phyloP scores from a whole-genome alignment of 768 basidiomycete species.

The Naganishia friedmannii region DNA sequence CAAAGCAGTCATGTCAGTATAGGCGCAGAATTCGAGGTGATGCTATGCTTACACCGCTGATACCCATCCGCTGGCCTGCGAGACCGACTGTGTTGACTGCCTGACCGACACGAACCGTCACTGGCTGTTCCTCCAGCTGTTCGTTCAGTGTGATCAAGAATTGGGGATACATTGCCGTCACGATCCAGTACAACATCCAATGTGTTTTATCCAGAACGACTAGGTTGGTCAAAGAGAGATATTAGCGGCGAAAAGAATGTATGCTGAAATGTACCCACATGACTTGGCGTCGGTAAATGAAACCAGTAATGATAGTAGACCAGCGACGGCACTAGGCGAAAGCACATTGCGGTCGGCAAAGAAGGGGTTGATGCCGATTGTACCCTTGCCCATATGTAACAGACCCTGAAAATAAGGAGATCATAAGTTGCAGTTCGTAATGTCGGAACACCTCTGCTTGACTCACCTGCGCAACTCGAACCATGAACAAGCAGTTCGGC shows the following conservation, averaged over 20 bases:
- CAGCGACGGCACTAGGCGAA: slow-evolving; percentile 83
- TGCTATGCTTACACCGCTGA: slow-evolving; percentile 49
- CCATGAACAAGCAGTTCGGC: slow-evolving; percentile 92
- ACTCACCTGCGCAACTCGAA: slow-evolving; percentile 69
- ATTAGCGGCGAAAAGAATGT: neutral
- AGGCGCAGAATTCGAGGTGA: too few species aligned
- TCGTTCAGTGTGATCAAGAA: slow-evolving; percentile 97
- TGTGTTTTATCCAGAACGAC: slow-evolving; percentile 92
- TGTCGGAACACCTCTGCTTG: neutral
- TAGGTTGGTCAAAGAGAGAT: slow-evolving; percentile 45
- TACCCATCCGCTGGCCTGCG: slow-evolving; percentile 78
- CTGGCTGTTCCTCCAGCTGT: slow-evolving; percentile 75
- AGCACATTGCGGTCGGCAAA: slow-evolving; percentile 87
- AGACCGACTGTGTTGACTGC: slow-evolving; percentile 97
- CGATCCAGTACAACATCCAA: slow-evolving; percentile 98
- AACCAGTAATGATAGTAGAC: slow-evolving; percentile 77
- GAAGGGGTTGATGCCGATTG: slow-evolving; percentile 94
- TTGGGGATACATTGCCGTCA: slow-evolving; percentile 94
- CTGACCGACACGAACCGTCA: slow-evolving; percentile 90
- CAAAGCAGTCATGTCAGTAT: neutral
- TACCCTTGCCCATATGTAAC: slow-evolving; percentile 99
- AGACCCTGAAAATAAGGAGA: slow-evolving; percentile 63
- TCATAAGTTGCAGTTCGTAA: neutral
- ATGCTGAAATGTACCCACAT: slow-evolving; percentile 62
- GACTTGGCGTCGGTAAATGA: slow-evolving; percentile 91